Evolutionary conservation across 306 rosid genomes (phyloP), one percentile per base, ranked within the genome.

Genomic region (Quercus engelmannii): DNA sequence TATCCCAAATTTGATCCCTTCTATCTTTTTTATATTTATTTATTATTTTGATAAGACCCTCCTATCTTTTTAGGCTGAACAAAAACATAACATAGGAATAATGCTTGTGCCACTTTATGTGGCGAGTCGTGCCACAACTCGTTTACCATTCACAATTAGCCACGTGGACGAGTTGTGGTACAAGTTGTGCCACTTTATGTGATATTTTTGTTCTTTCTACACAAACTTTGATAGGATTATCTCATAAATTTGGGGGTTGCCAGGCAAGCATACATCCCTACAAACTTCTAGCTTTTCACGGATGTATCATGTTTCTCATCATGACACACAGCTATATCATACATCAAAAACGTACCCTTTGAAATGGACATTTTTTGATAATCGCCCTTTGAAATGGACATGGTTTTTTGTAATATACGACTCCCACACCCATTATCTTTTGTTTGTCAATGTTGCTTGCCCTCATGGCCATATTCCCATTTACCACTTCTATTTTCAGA

Each of bases 291-390:
- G 28, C 33, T 74, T 74, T 57, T 25, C 70, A 74, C 9, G 21
- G 15, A 57, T 4, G 69, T 56, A 41, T 71, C 38, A 5, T 4
- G 43, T 14, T 26, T 61, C 18, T 63, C 17, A 63, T 63, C 69
- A 49, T n/a, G 19, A 46, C 33, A 25, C 9, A 6, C 41, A 57
- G 46, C 46, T 35, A 9, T 75, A 62, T 79, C 78, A 74, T 58
- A 59, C 76, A 68, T 84, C 77, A 41, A 61, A 35, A 62, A 74
- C 25, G 25, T 25, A 25, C 64, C 46, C 8, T 30, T 64, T 20
- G 70, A 64, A 17, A 4, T 30, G 15, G 20, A 5, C 30, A 30
- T 38, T 28, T 58, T 19, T 1, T 20, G 11, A 19, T 5, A 5
- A 31, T 31, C 35, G 35, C 64, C 46, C 14, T 64, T 64, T n/a